A percentile compares a stretch with the other conserved stretches of the same genome.
Evolutionary conservation across 805 yeast species (phyloP).

Genomic region (Diddensiella caesifluorescens): DNA sequence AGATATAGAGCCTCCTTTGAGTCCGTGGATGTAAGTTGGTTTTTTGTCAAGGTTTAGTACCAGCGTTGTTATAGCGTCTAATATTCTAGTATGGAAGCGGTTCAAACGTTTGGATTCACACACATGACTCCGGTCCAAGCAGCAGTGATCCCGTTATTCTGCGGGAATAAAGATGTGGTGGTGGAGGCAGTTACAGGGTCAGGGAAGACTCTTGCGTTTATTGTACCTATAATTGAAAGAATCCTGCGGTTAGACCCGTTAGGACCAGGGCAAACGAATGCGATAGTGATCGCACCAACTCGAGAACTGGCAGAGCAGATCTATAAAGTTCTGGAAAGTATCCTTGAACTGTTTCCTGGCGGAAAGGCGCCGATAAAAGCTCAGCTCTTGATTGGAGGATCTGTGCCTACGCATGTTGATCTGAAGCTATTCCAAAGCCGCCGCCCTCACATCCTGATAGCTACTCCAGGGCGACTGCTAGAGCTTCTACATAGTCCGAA

Average conservation of each 20-base stretch:
- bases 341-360: slow-evolving; percentile 47
- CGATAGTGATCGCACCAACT: slow-evolving; percentile 68
- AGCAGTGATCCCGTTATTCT: slow-evolving; percentile 78
- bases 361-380: slow-evolving; percentile 36
- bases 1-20: slow-evolving; percentile 44
- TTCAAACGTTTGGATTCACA: slow-evolving; percentile 66
- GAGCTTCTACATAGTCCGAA: slow-evolving; percentile 59
- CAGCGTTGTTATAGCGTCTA: neutral
- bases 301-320: slow-evolving; percentile 52
- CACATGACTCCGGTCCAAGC: slow-evolving; percentile 98
- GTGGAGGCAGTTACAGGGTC: slow-evolving; percentile 98
- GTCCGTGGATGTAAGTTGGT: slow-evolving; percentile 55
- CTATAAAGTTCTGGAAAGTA: slow-evolving; percentile 53
- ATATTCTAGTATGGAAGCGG: slow-evolving; percentile 45
- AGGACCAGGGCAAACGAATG: slow-evolving; percentile 59
- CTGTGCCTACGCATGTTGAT: slow-evolving; percentile 55
- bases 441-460: slow-evolving; percentile 72
- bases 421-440: slow-evolving; percentile 47
- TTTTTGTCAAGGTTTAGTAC: neutral
- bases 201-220: slow-evolving; percentile 93
- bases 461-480: slow-evolving; percentile 85
- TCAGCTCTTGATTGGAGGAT: slow-evolving; percentile 40
- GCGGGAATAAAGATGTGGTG: slow-evolving; percentile 86
- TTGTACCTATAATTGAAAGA: slow-evolving; percentile 74
- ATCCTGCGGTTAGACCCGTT: slow-evolving; percentile 34